Conservation (phyloP, 805 yeast species). For the Komagataella mondaviorum region DNA sequence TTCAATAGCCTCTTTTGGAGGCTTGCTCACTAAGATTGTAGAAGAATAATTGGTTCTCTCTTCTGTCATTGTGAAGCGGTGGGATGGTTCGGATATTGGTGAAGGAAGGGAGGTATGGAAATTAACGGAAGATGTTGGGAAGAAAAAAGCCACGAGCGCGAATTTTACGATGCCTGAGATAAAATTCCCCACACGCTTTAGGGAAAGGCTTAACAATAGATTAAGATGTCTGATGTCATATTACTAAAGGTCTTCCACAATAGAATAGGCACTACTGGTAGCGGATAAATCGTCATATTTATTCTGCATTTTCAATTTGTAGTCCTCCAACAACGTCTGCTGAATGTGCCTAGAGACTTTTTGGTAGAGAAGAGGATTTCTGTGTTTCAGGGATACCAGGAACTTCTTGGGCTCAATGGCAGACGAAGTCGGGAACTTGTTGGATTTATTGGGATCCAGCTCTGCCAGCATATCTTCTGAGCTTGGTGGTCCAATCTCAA, state of each 20-base stretch:
- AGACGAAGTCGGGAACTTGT: conserved; percentile 40
- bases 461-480: conserved; percentile 21
- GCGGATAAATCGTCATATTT: neutral
- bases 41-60: conserved; percentile 18
- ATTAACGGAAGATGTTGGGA: neutral
- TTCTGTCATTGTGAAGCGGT: conserved; percentile 1
- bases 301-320: neutral
- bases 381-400: conserved; percentile 17
- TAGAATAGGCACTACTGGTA: neutral
- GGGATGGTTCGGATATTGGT: neutral
- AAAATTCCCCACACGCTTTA: neutral
- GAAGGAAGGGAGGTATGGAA: neutral
- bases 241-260: neutral
- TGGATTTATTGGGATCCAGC: conserved; percentile 36
- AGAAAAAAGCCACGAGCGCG: neutral
- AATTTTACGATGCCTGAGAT: neutral
- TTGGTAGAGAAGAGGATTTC: conserved; percentile 10
- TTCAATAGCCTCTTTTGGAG: conserved; percentile 49
- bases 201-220: neutral
- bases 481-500: conserved; percentile 30
- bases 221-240: neutral
- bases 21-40: conserved; percentile 20
- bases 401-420: conserved; percentile 47
- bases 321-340: neutral
- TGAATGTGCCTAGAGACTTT: neutral